A percentile compares a stretch with the other conserved stretches of the same genome.
phyloP scores from a whole-genome alignment of 2,329 filamentous ascomycete genomes.

The Fusarium caatingaense region DNA sequence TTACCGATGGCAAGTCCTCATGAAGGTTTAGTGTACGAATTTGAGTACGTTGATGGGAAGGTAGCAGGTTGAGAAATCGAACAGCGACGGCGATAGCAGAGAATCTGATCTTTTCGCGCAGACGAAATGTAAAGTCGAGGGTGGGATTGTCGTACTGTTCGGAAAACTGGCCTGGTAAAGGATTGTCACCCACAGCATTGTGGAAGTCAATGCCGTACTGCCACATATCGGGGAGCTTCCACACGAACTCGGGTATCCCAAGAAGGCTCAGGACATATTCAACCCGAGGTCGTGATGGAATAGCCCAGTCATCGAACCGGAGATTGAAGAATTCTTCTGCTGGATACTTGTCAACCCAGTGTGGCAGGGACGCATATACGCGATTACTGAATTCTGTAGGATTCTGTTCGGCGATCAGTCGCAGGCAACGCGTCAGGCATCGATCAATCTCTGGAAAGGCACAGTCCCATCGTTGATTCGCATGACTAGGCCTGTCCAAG shows the following conservation, averaged over 20 bases:
- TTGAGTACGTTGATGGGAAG: not conserved
- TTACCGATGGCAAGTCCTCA: constrained; percentile 5
- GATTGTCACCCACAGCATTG: not conserved
- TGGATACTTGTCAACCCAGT: not conserved
- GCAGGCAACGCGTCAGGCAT: not conserved
- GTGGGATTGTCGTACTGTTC: not conserved
- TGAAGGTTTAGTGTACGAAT: not conserved
- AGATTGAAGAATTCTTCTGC: not conserved
- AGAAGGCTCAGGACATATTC: accelerated
- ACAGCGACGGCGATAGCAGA: constrained; percentile 24
- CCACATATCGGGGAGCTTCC: constrained; percentile 5
- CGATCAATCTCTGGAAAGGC: not conserved
- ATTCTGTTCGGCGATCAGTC: not conserved
- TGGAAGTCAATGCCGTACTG: accelerated
- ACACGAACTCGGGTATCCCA: not conserved
- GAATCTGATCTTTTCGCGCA: constrained; percentile 5
- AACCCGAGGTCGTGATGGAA: not conserved
- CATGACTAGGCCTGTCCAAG: accelerated
- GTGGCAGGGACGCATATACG: accelerated
- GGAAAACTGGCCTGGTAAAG: not conserved
- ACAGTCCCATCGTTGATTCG: accelerated
- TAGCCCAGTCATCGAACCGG: not conserved
- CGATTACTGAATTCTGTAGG: not conserved
- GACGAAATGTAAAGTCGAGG: not conserved
- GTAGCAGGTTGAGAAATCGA: constrained; percentile 9